Evolutionary conservation across 352 stramenopile species (phyloP), one percentile per base, ranked within the genome.

Genomic region (Plasmopara muralis): DNA sequence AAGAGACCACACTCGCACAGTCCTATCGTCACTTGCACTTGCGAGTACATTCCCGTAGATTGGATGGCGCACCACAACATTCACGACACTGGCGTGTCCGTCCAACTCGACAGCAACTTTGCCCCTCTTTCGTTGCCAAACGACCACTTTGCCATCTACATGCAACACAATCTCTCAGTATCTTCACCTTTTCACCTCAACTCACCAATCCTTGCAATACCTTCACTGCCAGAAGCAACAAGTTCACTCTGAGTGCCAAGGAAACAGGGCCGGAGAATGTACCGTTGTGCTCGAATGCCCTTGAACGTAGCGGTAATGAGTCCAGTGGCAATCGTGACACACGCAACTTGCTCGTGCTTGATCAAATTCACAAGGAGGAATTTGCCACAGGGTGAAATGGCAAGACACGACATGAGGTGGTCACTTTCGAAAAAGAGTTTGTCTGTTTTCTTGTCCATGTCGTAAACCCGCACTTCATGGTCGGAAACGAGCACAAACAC

Each of bases 1-100:
- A 8, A 83, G 51, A 5, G 43, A 46, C 73, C 73, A 83, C 7
- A 83, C 9, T 2, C 68, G 70, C 15, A 92, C 53, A 2, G 78
- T 89, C 42, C 87, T 77, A 43, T 92, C 82, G 55, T 92, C 82
- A 31, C 78, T 87, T 44, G 77, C 79, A 25, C 70, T 87, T 5
- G 70, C 79, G 38, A 92, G 53, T 14, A 92, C 46, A 34, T 85
- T 63, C 5, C 56, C 42, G 44, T 68, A 62, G 9, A 70, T 18
- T 6, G 82, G 82, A 43, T 92, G 78, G 14, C 62, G 63, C 7
- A 67, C 61, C 2, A 89, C 73, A n/a, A 72, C 71, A 59, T 89
- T 92, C 16, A 92, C 67, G 38, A 85, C 69, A 43, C 79, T 85
- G 1, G 81, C 72, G 50, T 92, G 81, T 7, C 68, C 68, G 9